Evolutionary conservation across 768 basidiomycete species (phyloP).

Genomic region (Dentipellis fragilis): DNA sequence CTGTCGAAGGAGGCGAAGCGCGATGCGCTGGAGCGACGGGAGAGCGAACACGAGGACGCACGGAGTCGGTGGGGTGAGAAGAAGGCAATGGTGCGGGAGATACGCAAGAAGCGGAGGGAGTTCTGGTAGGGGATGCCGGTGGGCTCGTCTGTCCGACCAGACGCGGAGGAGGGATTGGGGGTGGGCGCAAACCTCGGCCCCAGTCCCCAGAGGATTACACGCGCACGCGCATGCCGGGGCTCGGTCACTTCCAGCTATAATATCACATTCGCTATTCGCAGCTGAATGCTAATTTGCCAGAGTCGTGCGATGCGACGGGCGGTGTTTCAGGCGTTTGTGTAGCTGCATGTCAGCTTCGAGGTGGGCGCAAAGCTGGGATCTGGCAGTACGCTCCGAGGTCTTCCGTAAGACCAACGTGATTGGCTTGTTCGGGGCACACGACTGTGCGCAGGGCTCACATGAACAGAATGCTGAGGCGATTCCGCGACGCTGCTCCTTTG

Average conservation of each 20-base stretch:
- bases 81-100: constrained; percentile 50
- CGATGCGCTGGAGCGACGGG: constrained; percentile 31
- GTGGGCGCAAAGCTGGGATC: no score
- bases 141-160: background rate
- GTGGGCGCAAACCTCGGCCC: no score
- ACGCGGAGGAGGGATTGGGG: background rate
- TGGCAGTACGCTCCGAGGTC: background rate
- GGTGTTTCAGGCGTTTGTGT: no score
- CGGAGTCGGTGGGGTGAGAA: constrained; percentile 64
- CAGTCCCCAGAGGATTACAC: background rate
- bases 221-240: background rate
- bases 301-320: no score
- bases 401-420: background rate
- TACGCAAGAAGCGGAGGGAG: constrained; percentile 55
- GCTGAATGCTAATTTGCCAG: no score
- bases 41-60: constrained; percentile 34
- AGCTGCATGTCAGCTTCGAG: no score
- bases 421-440: background rate
- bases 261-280: background rate
- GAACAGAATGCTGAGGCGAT: background rate
- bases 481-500: background rate
- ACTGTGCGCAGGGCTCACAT: background rate
- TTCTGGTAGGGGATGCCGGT: constrained; percentile 48
- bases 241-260: background rate
- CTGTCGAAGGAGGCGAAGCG: constrained; percentile 42